Evolutionary conservation across 2,329 filamentous ascomycete species (phyloP), one percentile per base, ranked within the genome.

Genomic region (Aureobasidium sp.): DNA sequence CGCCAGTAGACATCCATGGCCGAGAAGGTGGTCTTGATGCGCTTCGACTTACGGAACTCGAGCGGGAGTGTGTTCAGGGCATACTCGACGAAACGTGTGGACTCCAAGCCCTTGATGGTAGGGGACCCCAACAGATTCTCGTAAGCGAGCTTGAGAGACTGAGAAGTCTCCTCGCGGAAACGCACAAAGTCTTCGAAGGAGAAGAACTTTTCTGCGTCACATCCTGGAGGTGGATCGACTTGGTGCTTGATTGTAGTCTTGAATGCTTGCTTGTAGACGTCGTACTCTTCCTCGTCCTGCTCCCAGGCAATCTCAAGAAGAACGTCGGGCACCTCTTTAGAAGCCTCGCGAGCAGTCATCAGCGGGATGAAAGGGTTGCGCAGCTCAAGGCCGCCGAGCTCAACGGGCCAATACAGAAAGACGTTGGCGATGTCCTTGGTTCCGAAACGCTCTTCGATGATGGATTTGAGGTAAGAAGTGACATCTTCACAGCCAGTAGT

Each of bases 381-480:
- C 9, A 83, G 72, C 11, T 78, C 78, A 3, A 82, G 70, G 1
- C 80, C 80, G 5, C 81, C 80, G 11, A 82, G 73, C 62, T 80
- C 77, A 39, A 79, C 72, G 0, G 81, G 80, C 65, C 81, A 81
- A 67, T 78, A 82, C 67, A 82, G 77, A 63, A 81, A 81, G 3
- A 78, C 80, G 29, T 81, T 80, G 0, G 79, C 79, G 6, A 82
- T 70, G 62, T 78, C 69, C 1, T 71, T 65, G 14, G 80, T 73
- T 2, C 73, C 72, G 64, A 87, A 88, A 0, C 82, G 80, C 9
- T 78, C 68, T 5, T 73, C 67, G 12, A 88, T 81, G 7, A 77
- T 74, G 15, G 74, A 72, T 56, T 84, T 82, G 34, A 75, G 66
- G 45, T 74, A 70, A 14, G 71, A 65, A 0, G 71, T 70, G 1